Conservation (phyloP, 2,329 filamentous ascomycete species). For the Davidsoniella eucalypti region DNA sequence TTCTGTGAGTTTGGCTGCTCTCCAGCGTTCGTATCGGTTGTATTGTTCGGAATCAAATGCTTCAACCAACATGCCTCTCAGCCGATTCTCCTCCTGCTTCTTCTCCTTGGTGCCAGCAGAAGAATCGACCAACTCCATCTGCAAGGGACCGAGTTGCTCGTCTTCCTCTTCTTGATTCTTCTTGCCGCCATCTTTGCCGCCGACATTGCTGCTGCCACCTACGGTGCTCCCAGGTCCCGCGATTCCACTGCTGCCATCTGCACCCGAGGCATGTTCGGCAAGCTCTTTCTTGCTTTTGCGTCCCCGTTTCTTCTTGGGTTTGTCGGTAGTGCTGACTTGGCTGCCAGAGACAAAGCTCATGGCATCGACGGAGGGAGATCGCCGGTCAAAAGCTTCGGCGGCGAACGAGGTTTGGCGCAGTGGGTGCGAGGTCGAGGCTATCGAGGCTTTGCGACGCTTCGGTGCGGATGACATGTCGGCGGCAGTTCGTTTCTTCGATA, state of each 20-base stretch:
- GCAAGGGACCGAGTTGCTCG: slow-evolving; percentile 25
- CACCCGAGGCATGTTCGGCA: slow-evolving; percentile 26
- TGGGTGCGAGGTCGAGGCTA: slow-evolving; percentile 45
- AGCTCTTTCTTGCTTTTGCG: slow-evolving; percentile 43
- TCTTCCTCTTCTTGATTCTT: slow-evolving; percentile 41
- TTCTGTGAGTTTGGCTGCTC: slow-evolving; percentile 50
- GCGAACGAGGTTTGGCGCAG: slow-evolving; percentile 72
- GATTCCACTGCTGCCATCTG: slow-evolving; percentile 26
- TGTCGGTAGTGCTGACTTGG: slow-evolving; percentile 30
- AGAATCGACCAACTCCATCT: slow-evolving; percentile 39
- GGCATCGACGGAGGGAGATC: slow-evolving; percentile 50
- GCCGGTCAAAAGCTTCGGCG: slow-evolving; percentile 32
- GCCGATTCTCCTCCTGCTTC: slow-evolving; percentile 42
- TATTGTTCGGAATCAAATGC: slow-evolving; percentile 51
- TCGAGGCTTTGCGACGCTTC: slow-evolving; percentile 59
- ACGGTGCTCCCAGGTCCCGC: slow-evolving; percentile 23
- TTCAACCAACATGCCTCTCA: slow-evolving; percentile 44
- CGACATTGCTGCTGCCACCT: slow-evolving; percentile 27
- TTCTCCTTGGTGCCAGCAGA: slow-evolving; percentile 50
- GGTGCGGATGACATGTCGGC: slow-evolving; percentile 33
- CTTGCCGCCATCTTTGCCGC: slow-evolving; percentile 24
- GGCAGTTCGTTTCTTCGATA: slow-evolving; percentile 42
- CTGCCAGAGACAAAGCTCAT: slow-evolving; percentile 45
- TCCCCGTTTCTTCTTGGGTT: slow-evolving; percentile 41
- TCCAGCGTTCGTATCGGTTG: slow-evolving; percentile 54